phyloP scores from a whole-genome alignment of 2,329 filamentous ascomycete genomes.

The Eutypa lata region DNA sequence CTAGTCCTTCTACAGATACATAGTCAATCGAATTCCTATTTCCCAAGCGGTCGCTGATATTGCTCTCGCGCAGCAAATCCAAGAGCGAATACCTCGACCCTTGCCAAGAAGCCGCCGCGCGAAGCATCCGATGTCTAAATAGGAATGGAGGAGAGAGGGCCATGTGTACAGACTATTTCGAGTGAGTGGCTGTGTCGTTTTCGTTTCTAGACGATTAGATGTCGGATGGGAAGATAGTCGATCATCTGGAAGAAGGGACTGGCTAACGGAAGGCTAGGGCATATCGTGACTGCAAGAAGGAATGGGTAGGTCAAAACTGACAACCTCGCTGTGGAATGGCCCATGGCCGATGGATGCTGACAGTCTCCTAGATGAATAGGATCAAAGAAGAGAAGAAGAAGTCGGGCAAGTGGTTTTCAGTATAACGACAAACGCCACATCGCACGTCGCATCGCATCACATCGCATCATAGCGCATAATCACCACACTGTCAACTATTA shows the following conservation, averaged over 20 bases:
- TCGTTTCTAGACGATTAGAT: no score
- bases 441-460: no score
- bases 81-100: constrained; percentile 92
- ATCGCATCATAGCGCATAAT: no score
- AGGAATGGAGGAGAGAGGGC: constrained; percentile 81
- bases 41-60: background rate
- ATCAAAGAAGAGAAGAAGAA: constrained; percentile 29
- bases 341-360: background rate
- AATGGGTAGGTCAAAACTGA: constrained; percentile 63
- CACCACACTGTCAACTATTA: no score
- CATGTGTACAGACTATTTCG: constrained; percentile 95
- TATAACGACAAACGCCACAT: no score
- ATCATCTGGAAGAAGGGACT: background rate
- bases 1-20: background rate
- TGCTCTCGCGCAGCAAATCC: constrained; percentile 61
- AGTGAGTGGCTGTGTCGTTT: constrained; percentile 56
- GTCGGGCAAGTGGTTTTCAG: constrained; percentile 19
- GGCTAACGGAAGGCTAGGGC: constrained; percentile 53
- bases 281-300: constrained; percentile 91
- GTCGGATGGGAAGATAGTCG: no score
- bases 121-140: constrained; percentile 83
- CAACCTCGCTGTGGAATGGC: background rate
- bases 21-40: no score
- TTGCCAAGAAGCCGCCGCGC: constrained; percentile 85
- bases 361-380: constrained; percentile 25